These are phyloP conservation scores for Murraya koenigii DNA, from an alignment of 345 rosid species.

Conservation along the genomic window DNA sequence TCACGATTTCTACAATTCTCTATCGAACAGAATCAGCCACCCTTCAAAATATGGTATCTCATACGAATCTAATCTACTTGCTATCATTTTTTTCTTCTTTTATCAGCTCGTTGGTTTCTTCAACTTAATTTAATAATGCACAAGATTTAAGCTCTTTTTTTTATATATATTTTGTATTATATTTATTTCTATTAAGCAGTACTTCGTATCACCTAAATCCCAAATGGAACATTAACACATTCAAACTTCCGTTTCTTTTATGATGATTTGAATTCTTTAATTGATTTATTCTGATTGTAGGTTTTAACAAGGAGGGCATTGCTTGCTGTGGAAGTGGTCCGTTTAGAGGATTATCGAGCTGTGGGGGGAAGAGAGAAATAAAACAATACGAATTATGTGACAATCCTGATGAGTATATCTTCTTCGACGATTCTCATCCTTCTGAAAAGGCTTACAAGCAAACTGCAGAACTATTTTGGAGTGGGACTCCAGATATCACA, in stretches of 20 bases:
- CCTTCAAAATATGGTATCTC: slow-evolving; percentile 18
- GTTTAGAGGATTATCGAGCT: slow-evolving; percentile 17
- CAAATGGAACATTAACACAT: too few relatives aligned
- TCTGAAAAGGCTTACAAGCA: slow-evolving; percentile 14
- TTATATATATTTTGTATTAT: too few relatives aligned
- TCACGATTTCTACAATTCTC: slow-evolving; percentile 20
- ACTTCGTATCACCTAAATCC: too few relatives aligned
- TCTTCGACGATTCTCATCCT: slow-evolving; percentile 14
- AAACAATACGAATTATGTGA: slow-evolving; percentile 4
- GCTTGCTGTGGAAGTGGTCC: slow-evolving; percentile 45
- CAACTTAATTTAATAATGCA: too few relatives aligned
- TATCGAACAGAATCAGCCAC: not conserved
- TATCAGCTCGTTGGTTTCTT: too few relatives aligned
- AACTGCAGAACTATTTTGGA: slow-evolving; percentile 15
- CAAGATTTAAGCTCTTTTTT: too few relatives aligned
- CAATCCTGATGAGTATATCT: slow-evolving; percentile 11
- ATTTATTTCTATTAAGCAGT: too few relatives aligned
- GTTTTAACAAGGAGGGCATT: slow-evolving; percentile 22
- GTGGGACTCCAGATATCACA: slow-evolving; percentile 13
- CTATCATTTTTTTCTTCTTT: too few relatives aligned
- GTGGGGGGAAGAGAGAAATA: slow-evolving; percentile 20
- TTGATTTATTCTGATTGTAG: slow-evolving; percentile 5
- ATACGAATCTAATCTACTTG: not conserved
- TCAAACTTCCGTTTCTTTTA: too few relatives aligned
- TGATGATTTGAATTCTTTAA: too few relatives aligned